Conservation (phyloP, 768 basidiomycete genomes). For the Leccinum ochraceum region DNA sequence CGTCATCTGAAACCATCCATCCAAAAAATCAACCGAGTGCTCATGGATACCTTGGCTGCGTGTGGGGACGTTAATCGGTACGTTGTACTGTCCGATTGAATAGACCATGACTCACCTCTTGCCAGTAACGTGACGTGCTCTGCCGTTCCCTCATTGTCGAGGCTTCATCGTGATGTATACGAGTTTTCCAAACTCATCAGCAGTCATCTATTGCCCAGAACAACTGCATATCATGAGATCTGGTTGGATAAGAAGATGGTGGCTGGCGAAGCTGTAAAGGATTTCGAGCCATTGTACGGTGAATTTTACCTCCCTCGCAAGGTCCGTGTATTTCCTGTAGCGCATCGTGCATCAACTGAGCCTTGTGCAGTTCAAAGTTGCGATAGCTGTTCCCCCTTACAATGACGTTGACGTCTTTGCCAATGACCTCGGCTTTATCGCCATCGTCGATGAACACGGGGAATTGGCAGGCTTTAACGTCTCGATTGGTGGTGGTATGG, state of each 20-base stretch:
- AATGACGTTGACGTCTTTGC: conserved; percentile 97
- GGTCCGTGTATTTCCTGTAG: conserved; percentile 42
- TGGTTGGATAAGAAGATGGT: conserved; percentile 98
- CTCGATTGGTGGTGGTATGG: conserved; percentile 95
- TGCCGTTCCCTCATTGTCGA: conserved; percentile 88
- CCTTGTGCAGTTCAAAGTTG: conserved; percentile 84
- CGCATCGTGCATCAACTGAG: neutral
- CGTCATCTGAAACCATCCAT: conserved; percentile 94
- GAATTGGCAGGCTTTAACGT: conserved; percentile 93
- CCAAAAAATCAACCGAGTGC: conserved; percentile 87
- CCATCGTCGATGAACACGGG: conserved; percentile 76
- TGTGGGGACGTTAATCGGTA: conserved; percentile 98
- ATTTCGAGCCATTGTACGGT: conserved; percentile 97
- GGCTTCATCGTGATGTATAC: conserved; percentile 79
- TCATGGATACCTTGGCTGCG: conserved; percentile 95
- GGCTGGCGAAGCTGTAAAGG: conserved; percentile 90
- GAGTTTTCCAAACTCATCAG: conserved; percentile 84
- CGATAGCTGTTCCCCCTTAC: conserved; percentile 85
- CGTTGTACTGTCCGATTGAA: conserved; percentile 15
- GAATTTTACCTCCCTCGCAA: conserved; percentile 96
- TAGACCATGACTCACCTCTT: conserved; percentile 7
- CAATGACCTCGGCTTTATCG: conserved; percentile 96
- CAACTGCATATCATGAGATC: conserved; percentile 96
- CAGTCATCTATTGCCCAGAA: conserved; percentile 83
- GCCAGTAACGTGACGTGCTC: conserved; percentile 87